These are phyloP conservation scores for Cardiospermum halicacabum DNA, from an alignment of 345 rosid species.

Conservation along the genomic window DNA sequence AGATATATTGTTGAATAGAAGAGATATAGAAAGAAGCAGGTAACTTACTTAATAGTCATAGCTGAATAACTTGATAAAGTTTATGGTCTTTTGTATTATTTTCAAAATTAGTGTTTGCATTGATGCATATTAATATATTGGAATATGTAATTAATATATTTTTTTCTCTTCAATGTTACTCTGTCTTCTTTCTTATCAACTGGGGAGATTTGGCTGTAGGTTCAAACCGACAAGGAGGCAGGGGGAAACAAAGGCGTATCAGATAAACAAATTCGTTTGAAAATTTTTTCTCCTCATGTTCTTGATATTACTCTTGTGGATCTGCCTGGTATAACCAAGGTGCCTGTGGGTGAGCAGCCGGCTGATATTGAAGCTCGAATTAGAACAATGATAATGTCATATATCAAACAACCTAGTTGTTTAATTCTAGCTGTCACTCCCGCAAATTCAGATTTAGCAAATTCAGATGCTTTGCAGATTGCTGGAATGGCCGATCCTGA, in stretches of 20 bases:
- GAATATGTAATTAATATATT: neutral
- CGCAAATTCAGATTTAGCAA: slow-evolving; percentile 91
- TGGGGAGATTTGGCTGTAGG: slow-evolving; percentile 33
- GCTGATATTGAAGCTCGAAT: slow-evolving; percentile 89
- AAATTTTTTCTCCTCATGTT: slow-evolving; percentile 90
- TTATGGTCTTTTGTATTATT: neutral
- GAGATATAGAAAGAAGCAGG: neutral
- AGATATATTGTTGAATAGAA: no score
- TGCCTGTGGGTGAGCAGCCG: slow-evolving; percentile 97
- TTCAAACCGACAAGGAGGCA: slow-evolving; percentile 77
- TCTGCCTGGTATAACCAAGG: slow-evolving; percentile 94
- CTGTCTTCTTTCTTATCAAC: neutral
- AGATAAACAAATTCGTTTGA: slow-evolving; percentile 80
- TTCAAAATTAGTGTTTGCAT: neutral
- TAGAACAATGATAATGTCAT: slow-evolving; percentile 95
- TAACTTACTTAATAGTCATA: neutral
- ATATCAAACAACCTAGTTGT: slow-evolving; percentile 79
- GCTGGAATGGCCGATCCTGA: slow-evolving; percentile 96
- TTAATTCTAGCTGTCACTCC: slow-evolving; percentile 86
- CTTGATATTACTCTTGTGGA: slow-evolving; percentile 92
- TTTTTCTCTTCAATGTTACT: neutral
- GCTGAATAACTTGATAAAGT: neutral
- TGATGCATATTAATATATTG: neutral
- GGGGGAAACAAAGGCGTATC: slow-evolving; percentile 94
- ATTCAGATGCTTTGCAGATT: slow-evolving; percentile 92